Evolutionary conservation across 2,329 filamentous ascomycete species (phyloP).

Genomic region (Grosmannia huntii): DNA sequence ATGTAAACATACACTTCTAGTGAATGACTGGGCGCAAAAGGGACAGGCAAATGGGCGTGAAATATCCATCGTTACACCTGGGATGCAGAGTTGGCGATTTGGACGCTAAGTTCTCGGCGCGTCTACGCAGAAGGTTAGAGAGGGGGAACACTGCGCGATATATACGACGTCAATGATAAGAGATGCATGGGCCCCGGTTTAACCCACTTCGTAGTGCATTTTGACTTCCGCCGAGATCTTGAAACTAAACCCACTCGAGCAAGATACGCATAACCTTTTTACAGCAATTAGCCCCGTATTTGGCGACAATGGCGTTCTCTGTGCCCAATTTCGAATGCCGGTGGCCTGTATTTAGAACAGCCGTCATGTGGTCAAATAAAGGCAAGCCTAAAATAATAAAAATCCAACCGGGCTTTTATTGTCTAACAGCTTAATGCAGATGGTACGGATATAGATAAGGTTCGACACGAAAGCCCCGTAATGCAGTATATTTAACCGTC

Average conservation of each 20-base stretch:
- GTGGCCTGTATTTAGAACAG: background rate
- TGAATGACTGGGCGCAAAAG: constrained; percentile 3
- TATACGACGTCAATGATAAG: background rate
- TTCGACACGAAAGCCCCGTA: background rate
- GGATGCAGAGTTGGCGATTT: background rate
- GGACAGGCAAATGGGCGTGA: constrained; percentile 1
- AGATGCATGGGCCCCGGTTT: background rate
- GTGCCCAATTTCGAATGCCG: too few relatives aligned
- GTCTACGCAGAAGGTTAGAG: background rate
- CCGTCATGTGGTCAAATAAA: too few relatives aligned
- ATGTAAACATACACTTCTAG: background rate
- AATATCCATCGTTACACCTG: background rate
- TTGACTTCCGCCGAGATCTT: background rate
- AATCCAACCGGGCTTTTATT: too few relatives aligned
- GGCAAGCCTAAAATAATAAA: too few relatives aligned
- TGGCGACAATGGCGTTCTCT: background rate
- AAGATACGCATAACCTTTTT: background rate
- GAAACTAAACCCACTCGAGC: background rate
- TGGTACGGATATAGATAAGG: background rate
- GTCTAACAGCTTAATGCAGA: too few relatives aligned
- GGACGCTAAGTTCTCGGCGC: background rate
- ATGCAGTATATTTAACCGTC: too few relatives aligned
- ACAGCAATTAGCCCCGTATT: background rate
- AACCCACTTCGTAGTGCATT: background rate
- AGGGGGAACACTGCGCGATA: background rate